Percentiles rank a stretch among this genome's conserved stretches.
Evolutionary conservation across 495 filamentous ascomycete species (phyloP).

Genomic region (Annulohypoxylon stygium): DNA sequence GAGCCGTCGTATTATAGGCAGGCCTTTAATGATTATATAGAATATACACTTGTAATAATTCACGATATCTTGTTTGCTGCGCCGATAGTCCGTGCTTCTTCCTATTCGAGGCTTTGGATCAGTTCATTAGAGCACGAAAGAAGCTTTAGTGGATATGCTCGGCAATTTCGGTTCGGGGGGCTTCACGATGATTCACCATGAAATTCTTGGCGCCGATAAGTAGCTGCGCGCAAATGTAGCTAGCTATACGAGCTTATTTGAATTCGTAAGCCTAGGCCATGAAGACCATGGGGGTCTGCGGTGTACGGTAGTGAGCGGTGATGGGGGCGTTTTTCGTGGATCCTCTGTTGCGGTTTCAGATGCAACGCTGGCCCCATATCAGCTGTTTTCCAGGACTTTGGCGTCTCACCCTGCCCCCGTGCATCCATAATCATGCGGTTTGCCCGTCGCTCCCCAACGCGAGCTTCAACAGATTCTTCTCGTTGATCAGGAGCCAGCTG

Average conservation of each 20-base stretch:
- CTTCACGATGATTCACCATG: not conserved
- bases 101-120: not conserved
- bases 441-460: conserved; percentile 19
- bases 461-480: conserved; percentile 16
- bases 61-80: not conserved
- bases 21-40: conserved; percentile 13
- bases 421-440: conserved; percentile 44
- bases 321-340: conserved; percentile 22
- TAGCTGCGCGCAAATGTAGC: not conserved
- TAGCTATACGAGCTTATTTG: conserved; percentile 7
- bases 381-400: conserved; percentile 48
- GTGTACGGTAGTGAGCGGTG: conserved; percentile 7
- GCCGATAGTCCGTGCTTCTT: not conserved
- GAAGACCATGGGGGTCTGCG: not conserved
- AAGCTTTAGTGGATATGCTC: conserved; percentile 17
- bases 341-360: conserved; percentile 43
- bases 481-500: conserved; percentile 34
- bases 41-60: conserved; percentile 4
- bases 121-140: not conserved
- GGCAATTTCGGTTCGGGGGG: conserved; percentile 17
- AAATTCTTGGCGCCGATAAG: conserved; percentile 6
- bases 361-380: conserved; percentile 50
- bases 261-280: conserved; percentile 10
- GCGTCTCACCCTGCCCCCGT: conserved; percentile 45
- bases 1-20: conserved; percentile 13